Conservation (phyloP, 352 stramenopile species). For the Pythium brassicae region DNA sequence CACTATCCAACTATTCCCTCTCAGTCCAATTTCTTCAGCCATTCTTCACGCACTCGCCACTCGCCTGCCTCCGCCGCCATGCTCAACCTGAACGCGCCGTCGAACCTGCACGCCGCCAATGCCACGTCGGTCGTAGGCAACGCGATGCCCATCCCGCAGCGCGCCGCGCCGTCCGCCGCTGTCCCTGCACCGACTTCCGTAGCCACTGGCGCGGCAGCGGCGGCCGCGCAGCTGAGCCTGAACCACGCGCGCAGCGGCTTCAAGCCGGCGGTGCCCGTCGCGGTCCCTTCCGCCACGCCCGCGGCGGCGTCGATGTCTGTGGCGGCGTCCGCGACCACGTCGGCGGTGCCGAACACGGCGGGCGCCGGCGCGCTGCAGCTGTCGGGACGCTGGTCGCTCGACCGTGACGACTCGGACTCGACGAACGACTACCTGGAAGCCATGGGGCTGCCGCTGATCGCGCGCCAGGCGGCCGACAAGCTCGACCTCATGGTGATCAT, state of each 20-base stretch:
- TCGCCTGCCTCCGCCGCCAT: background rate
- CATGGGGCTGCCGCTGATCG: constrained; percentile 78
- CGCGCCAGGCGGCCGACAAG: constrained; percentile 83
- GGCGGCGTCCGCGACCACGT: constrained; percentile 15
- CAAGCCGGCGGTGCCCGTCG: constrained; percentile 44
- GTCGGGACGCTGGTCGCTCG: constrained; percentile 79
- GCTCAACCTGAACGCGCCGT: constrained; percentile 40
- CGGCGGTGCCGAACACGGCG: constrained; percentile 59
- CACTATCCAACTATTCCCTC: no score
- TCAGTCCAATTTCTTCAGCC: no score
- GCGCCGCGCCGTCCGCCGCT: constrained; percentile 13
- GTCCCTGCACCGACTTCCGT: constrained; percentile 20
- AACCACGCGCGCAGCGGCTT: constrained; percentile 72
- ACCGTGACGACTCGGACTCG: constrained; percentile 86
- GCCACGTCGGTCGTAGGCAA: constrained; percentile 77
- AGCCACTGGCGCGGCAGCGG: constrained; percentile 22
- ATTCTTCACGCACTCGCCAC: no score
- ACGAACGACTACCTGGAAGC: constrained; percentile 88
- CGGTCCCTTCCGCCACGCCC: constrained; percentile 17
- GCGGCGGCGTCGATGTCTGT: constrained; percentile 10
- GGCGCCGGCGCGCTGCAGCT: constrained; percentile 76
- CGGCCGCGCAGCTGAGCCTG: constrained; percentile 41
- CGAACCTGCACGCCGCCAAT: constrained; percentile 79
- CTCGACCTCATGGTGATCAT: constrained; percentile 89
- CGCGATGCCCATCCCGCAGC: constrained; percentile 64